Percentiles rank a stretch among this genome's conserved stretches.
These are phyloP conservation scores for Magnolia changhungtana DNA, from an alignment of 164 flowering plant species.

Conservation along the genomic window DNA sequence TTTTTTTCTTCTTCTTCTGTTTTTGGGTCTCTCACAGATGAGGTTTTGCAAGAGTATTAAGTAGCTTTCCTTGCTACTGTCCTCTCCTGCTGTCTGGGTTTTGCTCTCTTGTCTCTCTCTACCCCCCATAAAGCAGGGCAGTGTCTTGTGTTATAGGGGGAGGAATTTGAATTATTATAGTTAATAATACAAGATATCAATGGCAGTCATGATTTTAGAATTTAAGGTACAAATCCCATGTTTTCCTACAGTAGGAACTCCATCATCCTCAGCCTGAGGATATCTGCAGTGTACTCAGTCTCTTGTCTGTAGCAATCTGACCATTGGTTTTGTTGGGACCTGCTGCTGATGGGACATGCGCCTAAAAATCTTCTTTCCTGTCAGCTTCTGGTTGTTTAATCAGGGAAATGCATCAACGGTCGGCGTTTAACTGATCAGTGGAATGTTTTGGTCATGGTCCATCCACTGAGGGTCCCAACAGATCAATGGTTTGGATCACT, in stretches of 20 bases:
- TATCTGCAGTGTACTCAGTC: background rate
- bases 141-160: constrained; percentile 21
- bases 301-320: background rate
- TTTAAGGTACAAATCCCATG: background rate
- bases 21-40: constrained; percentile 4
- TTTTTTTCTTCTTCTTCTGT: constrained; percentile 4
- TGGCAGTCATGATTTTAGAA: background rate
- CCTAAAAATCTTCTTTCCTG: background rate
- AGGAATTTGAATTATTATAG: constrained; percentile 6
- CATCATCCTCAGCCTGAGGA: background rate
- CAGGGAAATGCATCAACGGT: background rate
- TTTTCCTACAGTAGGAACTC: background rate
- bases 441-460: background rate
- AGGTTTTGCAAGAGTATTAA: constrained; percentile 23
- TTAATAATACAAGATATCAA: background rate
- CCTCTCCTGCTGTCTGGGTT: constrained; percentile 7
- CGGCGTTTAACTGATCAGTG: background rate
- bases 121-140: constrained; percentile 21
- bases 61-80: constrained; percentile 20
- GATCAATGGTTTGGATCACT: background rate
- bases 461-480: background rate
- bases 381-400: background rate
- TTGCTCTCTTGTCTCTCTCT: constrained; percentile 15
- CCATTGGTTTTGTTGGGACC: background rate
- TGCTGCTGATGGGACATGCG: background rate